A percentile compares a stretch with the other conserved stretches of the same genome.
Evolutionary conservation across 257 asterid genomes (phyloP).

Genomic region (Gardenia jasminoides): DNA sequence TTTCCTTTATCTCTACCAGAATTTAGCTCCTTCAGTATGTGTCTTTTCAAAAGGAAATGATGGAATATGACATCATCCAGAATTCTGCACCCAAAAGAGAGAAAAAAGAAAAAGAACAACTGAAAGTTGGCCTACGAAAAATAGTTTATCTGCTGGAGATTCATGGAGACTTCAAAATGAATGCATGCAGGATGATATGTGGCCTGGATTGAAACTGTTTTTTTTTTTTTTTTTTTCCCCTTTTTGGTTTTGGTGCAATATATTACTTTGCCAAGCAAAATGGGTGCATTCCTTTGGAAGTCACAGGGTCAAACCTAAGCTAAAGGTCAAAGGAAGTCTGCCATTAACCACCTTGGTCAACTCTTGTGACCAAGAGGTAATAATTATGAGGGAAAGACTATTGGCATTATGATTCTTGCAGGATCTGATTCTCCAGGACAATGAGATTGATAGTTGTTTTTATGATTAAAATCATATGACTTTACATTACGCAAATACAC

Average conservation of each 20-base stretch:
- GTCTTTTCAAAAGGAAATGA: background rate
- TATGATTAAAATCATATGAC: too few relatives aligned
- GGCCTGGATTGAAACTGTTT: background rate
- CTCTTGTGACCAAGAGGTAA: too few relatives aligned
- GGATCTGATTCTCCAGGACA: too few relatives aligned
- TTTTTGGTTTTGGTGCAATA: background rate
- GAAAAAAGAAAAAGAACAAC: too few relatives aligned
- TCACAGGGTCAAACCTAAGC: background rate
- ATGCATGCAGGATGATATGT: background rate
- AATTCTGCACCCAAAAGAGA: too few relatives aligned
- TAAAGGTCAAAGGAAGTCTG: background rate
- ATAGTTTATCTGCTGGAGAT: background rate
- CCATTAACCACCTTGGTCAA: background rate
- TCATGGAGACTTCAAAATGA: background rate
- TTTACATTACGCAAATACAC: too few relatives aligned
- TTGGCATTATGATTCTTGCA: too few relatives aligned
- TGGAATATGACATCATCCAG: too few relatives aligned
- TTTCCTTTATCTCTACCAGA: background rate
- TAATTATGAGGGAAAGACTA: too few relatives aligned
- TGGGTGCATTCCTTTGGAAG: background rate
- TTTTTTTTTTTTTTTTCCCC: background rate
- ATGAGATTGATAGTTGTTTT: too few relatives aligned
- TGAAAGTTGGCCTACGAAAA: background rate
- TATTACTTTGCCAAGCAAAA: background rate
- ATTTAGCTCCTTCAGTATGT: background rate